phyloP scores from a whole-genome alignment of 116 monocot genomes.

The Cymodocea nodosa region DNA sequence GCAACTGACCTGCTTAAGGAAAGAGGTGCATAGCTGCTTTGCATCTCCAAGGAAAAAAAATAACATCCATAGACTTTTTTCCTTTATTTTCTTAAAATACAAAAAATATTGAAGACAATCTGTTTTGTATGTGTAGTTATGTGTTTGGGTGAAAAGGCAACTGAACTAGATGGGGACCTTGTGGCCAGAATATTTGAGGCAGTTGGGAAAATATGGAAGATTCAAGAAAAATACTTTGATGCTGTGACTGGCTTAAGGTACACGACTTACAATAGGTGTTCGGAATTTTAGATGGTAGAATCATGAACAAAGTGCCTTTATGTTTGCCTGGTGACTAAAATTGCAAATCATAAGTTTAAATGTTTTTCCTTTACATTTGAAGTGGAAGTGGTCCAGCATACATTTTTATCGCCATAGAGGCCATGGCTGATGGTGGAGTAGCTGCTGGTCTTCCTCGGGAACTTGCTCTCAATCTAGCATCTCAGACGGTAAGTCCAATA shows the following conservation, averaged over 20 bases:
- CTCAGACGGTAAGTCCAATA: conserved; percentile 65
- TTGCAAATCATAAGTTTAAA: neutral
- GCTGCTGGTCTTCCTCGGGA: conserved; percentile 96
- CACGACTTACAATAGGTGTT: neutral
- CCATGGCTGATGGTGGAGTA: conserved; percentile 98
- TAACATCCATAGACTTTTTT: too few species aligned
- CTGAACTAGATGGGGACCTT: conserved; percentile 60
- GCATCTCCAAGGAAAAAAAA: too few species aligned
- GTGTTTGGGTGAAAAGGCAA: conserved; percentile 66
- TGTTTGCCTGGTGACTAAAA: neutral
- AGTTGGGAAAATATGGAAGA: conserved; percentile 77
- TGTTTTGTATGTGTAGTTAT: conserved; percentile 33
- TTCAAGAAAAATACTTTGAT: conserved; percentile 93
- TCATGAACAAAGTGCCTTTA: neutral
- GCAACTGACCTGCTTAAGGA: too few species aligned
- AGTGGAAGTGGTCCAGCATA: conserved; percentile 99
- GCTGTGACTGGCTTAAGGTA: conserved; percentile 93
- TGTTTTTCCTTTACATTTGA: conserved; percentile 10
- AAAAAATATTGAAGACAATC: too few species aligned
- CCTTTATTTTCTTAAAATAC: too few species aligned
- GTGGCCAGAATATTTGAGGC: conserved; percentile 56
- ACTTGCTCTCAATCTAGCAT: conserved; percentile 82
- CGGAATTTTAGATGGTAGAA: neutral
- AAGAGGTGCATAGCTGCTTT: too few species aligned
- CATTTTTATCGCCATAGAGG: conserved; percentile 84